A percentile compares a stretch with the other conserved stretches of the same genome.
Evolutionary conservation across 169 alveolate genomes (phyloP).

Genomic region (Cryptosporidium canis): DNA sequence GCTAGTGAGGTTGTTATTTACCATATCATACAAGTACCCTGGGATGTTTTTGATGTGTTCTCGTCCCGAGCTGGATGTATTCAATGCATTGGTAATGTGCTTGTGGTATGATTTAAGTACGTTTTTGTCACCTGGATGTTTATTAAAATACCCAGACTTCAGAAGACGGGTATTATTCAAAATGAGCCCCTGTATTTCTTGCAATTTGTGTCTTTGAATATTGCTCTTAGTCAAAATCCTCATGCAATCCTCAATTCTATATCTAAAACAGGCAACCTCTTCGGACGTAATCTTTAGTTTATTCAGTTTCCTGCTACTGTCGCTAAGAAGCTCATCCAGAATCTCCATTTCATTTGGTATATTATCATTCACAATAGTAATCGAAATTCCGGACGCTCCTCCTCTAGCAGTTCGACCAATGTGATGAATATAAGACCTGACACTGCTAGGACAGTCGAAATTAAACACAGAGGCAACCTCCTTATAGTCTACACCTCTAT

Average conservation of each 20-base stretch:
- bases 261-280: conserved; percentile 61
- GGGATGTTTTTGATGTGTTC: conserved; percentile 51
- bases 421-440: conserved; percentile 61
- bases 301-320: conserved; percentile 15
- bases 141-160: conserved; percentile 60
- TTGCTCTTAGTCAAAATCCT: conserved; percentile 36
- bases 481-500: conserved; percentile 60
- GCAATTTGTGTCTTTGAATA: conserved; percentile 42
- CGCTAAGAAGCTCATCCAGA: conserved; percentile 10
- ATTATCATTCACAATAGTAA: conserved; percentile 33
- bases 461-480: conserved; percentile 66
- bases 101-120: conserved; percentile 56
- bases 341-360: conserved; percentile 67
- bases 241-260: conserved; percentile 68
- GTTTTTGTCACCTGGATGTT: conserved; percentile 63
- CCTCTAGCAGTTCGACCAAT: conserved; percentile 72
- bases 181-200: conserved; percentile 65
- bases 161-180: conserved; percentile 41
- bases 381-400: conserved; percentile 42
- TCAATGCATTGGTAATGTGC: conserved; percentile 43
- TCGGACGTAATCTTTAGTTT: conserved; percentile 46
- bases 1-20: neutral
- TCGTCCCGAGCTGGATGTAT: conserved; percentile 42
- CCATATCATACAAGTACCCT: conserved; percentile 32
- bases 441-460: conserved; percentile 59